Evolutionary conservation across 257 asterid genomes (phyloP).

Genomic region (Scutellaria galericulata): DNA sequence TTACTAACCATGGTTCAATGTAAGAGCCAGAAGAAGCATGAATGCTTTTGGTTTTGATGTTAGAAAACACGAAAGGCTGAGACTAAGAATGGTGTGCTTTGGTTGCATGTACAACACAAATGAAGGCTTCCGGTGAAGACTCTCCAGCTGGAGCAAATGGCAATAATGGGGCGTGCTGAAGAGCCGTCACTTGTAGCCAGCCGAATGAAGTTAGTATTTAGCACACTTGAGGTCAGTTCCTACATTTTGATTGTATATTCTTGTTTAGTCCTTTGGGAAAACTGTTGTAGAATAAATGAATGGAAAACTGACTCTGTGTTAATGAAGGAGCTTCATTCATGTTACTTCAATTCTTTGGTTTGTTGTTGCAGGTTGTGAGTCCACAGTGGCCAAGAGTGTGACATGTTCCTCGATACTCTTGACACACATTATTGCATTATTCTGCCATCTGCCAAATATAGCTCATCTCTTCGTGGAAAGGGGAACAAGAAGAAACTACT

Average conservation of each 20-base stretch:
- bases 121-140: conserved; percentile 95
- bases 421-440: neutral
- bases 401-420: conserved; percentile 21
- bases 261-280: too few species aligned
- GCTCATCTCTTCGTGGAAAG: too few species aligned
- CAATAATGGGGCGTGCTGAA: conserved; percentile 78
- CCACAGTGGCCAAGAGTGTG: conserved; percentile 92
- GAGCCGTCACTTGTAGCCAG: conserved; percentile 92
- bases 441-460: neutral
- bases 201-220: conserved; percentile 88
- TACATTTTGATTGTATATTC: neutral
- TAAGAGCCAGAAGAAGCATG: too few species aligned
- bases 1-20: neutral
- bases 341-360: conserved; percentile 1
- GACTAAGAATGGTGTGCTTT: conserved; percentile 20
- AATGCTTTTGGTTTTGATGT: too few species aligned
- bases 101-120: conserved; percentile 30
- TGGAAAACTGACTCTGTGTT: too few species aligned
- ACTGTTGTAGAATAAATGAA: too few species aligned
- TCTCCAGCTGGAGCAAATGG: conserved; percentile 93
- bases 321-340: neutral
- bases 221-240: conserved; percentile 85
- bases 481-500: conserved; percentile 7
- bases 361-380: conserved; percentile 79
- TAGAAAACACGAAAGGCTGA: neutral